Conservation (phyloP, 1,284 basidiomycete species). For the Cryptococcus depauperatus region DNA sequence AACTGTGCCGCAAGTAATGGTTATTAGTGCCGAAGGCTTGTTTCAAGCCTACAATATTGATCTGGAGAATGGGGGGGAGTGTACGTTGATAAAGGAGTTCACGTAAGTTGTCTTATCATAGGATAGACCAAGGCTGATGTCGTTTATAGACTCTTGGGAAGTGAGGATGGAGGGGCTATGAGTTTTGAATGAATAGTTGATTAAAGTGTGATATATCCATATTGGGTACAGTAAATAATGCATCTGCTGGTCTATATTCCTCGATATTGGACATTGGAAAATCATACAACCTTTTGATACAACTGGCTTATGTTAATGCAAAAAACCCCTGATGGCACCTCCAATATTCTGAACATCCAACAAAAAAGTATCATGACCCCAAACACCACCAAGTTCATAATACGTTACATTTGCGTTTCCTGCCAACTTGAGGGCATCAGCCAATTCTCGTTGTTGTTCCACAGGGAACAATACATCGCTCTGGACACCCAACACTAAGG, state of each 20-base stretch:
- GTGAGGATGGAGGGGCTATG: constrained; percentile 7
- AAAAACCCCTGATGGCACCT: constrained; percentile 68
- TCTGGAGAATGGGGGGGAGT: constrained; percentile 92
- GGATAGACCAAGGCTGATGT: neutral
- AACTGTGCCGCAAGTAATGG: constrained; percentile 93
- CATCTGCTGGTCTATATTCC: neutral
- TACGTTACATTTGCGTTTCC: constrained; percentile 85
- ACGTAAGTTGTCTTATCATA: constrained; percentile 43
- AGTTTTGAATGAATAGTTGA: neutral
- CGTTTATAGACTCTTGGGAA: constrained; percentile 8
- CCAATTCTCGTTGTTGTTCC: constrained; percentile 92
- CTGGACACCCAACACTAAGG: constrained; percentile 87
- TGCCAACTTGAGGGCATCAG: constrained; percentile 80
- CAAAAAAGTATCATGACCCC: constrained; percentile 97
- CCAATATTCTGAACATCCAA: constrained; percentile 70
- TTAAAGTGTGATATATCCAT: constrained; percentile 2
- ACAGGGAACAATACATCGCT: constrained; percentile 95
- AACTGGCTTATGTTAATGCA: constrained; percentile 35
- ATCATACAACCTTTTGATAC: neutral
- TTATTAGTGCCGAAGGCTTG: constrained; percentile 87
- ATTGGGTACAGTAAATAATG: neutral
- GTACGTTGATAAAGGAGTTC: constrained; percentile 87
- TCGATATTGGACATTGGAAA: too few species aligned
- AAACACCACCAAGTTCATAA: constrained; percentile 95
- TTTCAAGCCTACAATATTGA: constrained; percentile 96